phyloP scores from a whole-genome alignment of 2,329 filamentous ascomycete species.

The Rhynchosporium secalis region DNA sequence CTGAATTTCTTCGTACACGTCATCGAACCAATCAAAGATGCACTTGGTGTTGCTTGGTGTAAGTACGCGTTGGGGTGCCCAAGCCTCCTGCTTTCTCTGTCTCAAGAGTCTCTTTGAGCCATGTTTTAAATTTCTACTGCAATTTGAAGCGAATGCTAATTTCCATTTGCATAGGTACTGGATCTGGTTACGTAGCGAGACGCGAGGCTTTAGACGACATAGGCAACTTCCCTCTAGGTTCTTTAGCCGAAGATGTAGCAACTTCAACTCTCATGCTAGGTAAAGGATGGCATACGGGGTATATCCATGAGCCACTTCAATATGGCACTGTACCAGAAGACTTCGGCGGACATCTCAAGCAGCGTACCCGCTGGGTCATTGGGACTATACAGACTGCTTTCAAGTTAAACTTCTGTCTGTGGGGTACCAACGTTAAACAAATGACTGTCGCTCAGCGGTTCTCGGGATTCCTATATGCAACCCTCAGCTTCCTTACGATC shows the following conservation, averaged over 20 bases:
- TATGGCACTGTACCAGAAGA: conserved; percentile 60
- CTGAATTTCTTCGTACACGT: conserved; percentile 59
- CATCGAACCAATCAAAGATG: conserved; percentile 48
- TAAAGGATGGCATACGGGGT: conserved; percentile 62
- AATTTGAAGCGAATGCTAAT: too few species aligned
- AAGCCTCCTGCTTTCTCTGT: too few species aligned
- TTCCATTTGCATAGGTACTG: conserved; percentile 44
- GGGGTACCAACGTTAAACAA: conserved; percentile 50
- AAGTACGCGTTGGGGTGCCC: too few species aligned
- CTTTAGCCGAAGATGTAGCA: conserved; percentile 60
- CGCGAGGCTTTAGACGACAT: conserved; percentile 61
- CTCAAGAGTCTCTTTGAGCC: too few species aligned
- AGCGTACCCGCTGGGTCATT: conserved; percentile 56
- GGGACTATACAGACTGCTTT: conserved; percentile 60
- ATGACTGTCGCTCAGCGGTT: conserved; percentile 60
- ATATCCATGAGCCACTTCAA: conserved; percentile 59
- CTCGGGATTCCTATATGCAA: conserved; percentile 57
- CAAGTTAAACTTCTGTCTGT: conserved; percentile 61
- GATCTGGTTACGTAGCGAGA: conserved; percentile 60
- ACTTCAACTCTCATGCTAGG: conserved; percentile 60
- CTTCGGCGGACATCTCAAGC: conserved; percentile 56
- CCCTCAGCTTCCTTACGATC: conserved; percentile 57
- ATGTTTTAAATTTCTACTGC: not conserved
- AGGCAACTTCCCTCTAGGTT: conserved; percentile 60
- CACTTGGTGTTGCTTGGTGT: conserved; percentile 54